A percentile compares a stretch with the other conserved stretches of the same genome.
These are phyloP conservation scores for Sporothrix humicola DNA, from an alignment of 2,329 filamentous ascomycete genomes.

Conservation along the genomic window DNA sequence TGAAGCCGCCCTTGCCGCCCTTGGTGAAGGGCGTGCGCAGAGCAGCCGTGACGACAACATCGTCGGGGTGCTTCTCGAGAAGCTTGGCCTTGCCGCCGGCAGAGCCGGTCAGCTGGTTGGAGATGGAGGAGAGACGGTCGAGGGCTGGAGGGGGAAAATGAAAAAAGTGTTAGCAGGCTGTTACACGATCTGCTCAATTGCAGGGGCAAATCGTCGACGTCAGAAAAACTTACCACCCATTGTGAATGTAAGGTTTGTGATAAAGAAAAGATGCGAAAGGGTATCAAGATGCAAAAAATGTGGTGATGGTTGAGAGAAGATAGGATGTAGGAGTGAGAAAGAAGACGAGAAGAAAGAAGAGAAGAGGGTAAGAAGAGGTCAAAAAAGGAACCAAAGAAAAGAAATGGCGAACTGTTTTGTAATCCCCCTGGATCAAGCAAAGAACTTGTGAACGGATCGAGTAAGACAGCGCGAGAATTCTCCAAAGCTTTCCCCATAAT, in stretches of 20 bases:
- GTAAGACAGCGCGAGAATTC: conserved; percentile 16
- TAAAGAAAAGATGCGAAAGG: not conserved
- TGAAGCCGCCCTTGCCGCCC: conserved; percentile 91
- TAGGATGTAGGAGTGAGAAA: not conserved
- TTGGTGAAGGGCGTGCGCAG: conserved; percentile 92
- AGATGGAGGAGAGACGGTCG: conserved; percentile 65
- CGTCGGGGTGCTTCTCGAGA: conserved; percentile 69
- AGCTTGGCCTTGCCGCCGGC: conserved; percentile 60
- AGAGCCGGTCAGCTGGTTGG: conserved; percentile 61
- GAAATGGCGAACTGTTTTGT: conserved; percentile 26
- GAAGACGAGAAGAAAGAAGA: not conserved
- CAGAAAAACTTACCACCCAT: conserved; percentile 40
- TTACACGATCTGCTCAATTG: not conserved
- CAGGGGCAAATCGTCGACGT: not conserved
- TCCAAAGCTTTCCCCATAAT: conserved; percentile 28
- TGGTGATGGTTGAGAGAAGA: conserved; percentile 8
- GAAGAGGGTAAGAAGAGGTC: not conserved
- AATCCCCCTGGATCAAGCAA: conserved; percentile 7
- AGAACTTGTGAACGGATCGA: conserved; percentile 17
- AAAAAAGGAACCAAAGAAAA: not conserved
- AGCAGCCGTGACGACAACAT: conserved; percentile 89
- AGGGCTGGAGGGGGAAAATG: conserved; percentile 50
- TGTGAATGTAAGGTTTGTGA: conserved; percentile 26
- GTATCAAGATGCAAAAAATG: not conserved
- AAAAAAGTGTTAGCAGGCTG: not conserved